Base-by-base conservation (phyloP, 495 filamentous ascomycete genomes). In the Schizothecium vesticola region DNA sequence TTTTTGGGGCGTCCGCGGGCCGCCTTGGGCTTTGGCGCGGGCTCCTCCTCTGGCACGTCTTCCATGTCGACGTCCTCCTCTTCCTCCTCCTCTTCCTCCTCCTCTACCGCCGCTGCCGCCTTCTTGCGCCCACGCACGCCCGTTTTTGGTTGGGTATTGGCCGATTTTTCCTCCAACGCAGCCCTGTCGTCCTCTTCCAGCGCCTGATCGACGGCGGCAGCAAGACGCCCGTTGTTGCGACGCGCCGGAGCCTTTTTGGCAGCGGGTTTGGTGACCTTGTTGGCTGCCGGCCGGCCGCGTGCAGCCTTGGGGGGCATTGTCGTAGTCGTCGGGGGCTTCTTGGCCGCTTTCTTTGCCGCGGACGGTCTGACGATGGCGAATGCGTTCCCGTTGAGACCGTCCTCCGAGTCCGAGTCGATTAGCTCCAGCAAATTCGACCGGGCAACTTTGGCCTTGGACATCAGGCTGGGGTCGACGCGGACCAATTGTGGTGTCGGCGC, bases 391-490 rank as follows among this genome's bases (percentile, higher is more conserved):
- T 76, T 73, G 24, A 75, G 75, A 29, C 82, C 80, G 77, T 90
- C 88, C 61, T 92, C 90, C 69, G 87, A 86, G 64, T 91, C 89
- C 55, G 88, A 90, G 67, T 88, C 89, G 43, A 89, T 81, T 59
- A 90, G 79, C n/a, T 82, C 85, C 68, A 89, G 85, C 25, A 91
- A 72, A 36, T 84, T 86, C 29, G 84, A 77, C 25, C 82, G 68
- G 66, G 68, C 67, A 19, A 23, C 24, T 71, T 77, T 80, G 59
- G 65, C 67, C 59, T 70, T 80, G 70, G 74, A 66, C 81, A 81
- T 80, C 63, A 68, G n/a, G 43, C 43, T 51, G 19, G 16, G 43
- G 70, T 64, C 63, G 61, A 28, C 11, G 28, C 21, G 25, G 21
- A 25, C 22, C 65, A 59, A 63, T 69, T 67, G 57, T 19, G 56